Evolutionary conservation across 805 yeast genomes (phyloP).

Genomic region (Yamadazyma ubonensis): DNA sequence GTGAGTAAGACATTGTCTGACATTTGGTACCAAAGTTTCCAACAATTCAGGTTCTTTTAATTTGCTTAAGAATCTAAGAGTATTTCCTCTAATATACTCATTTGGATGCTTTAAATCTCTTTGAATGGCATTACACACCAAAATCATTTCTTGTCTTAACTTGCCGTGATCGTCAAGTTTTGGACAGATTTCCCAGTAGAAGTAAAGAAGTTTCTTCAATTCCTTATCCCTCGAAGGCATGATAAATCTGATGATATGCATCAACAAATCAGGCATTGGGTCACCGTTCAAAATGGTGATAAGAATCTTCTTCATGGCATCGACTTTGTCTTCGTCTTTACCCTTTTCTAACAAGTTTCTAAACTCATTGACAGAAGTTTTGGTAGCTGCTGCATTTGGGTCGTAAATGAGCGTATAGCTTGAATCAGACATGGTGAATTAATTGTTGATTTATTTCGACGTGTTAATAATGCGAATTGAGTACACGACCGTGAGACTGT

Average conservation of each 20-base stretch:
- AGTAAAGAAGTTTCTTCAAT: conserved; percentile 86
- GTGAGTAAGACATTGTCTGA: conserved; percentile 87
- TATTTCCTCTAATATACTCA: conserved; percentile 94
- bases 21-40: conserved; percentile 93
- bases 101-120: conserved; percentile 97
- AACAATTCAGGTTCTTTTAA: conserved; percentile 89
- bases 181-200: conserved; percentile 98
- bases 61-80: conserved; percentile 87
- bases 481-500: conserved; percentile 1
- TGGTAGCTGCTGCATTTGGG: conserved; percentile 63
- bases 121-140: conserved; percentile 96
- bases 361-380: conserved; percentile 69
- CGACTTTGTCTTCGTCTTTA: conserved; percentile 81
- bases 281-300: conserved; percentile 90
- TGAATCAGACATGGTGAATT: conserved; percentile 14
- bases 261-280: conserved; percentile 85
- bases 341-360: conserved; percentile 81
- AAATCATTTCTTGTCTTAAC: conserved; percentile 96
- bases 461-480: conserved; percentile 13
- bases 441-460: conserved; percentile 21
- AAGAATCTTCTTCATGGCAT: conserved; percentile 85
- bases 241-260: conserved; percentile 95
- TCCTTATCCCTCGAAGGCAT: conserved; percentile 94
- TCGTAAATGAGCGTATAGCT: conserved; percentile 75
- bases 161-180: conserved; percentile 85